Evolutionary conservation across 805 yeast species (phyloP).

Genomic region (Yamadazyma sp.): DNA sequence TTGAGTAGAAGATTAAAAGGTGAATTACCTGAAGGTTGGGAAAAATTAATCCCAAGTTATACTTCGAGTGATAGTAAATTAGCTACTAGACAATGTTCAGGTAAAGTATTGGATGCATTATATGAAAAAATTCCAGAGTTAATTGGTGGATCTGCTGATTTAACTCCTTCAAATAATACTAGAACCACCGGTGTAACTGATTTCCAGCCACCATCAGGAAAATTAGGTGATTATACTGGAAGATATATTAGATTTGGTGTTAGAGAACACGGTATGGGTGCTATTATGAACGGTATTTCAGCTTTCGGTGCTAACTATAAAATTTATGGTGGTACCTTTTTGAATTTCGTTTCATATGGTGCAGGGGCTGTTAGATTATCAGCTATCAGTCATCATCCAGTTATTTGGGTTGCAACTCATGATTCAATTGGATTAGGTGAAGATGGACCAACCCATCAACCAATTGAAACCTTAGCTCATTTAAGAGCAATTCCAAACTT

Average conservation of each 20-base stretch:
- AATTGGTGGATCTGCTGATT: conserved; percentile 97
- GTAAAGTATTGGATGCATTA: conserved; percentile 64
- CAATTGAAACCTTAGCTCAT: conserved; percentile 84
- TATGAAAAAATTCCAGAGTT: conserved; percentile 75
- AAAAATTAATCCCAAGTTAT: conserved; percentile 70
- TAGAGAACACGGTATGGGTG: conserved; percentile 99
- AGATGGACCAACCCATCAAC: conserved; percentile 94
- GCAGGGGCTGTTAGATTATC: conserved; percentile 85
- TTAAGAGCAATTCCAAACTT: conserved; percentile 81
- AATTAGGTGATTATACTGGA: conserved; percentile 83
- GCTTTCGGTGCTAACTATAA: conserved; percentile 85
- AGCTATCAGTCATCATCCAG: conserved; percentile 79
- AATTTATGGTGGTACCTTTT: conserved; percentile 96
- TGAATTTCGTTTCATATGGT: conserved; percentile 83
- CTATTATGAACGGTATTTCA: conserved; percentile 93
- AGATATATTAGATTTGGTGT: conserved; percentile 97
- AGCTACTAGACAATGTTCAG: conserved; percentile 94
- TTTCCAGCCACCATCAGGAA: conserved; percentile 84
- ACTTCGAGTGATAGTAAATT: conserved; percentile 73
- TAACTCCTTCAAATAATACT: conserved; percentile 95
- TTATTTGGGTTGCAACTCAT: conserved; percentile 85
- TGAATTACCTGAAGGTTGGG: conserved; percentile 84
- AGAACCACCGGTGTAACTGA: conserved; percentile 80
- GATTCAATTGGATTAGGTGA: conserved; percentile 90
- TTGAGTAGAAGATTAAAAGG: conserved; percentile 72